Evolutionary conservation across 2,329 filamentous ascomycete genomes (phyloP).

Genomic region (Pseudopyrenochaeta lycopersici): DNA sequence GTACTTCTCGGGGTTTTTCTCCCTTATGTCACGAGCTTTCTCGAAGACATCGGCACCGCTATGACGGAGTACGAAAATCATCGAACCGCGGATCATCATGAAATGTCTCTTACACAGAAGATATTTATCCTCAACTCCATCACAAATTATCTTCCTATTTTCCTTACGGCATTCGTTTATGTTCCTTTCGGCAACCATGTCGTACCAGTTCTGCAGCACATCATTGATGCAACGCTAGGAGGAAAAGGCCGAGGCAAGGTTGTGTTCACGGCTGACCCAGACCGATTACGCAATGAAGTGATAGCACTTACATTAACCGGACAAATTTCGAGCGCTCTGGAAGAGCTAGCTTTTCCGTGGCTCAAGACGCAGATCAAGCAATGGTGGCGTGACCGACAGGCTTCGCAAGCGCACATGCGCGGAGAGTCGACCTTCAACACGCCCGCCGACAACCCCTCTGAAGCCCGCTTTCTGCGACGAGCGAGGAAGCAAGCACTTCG

Average conservation of each 20-base stretch:
- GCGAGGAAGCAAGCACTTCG: conserved; percentile 40
- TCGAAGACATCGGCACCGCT: conserved; percentile 35
- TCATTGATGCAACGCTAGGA: conserved; percentile 25
- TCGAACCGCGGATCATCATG: conserved; percentile 39
- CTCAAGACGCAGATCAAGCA: conserved; percentile 36
- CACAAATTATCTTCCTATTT: conserved; percentile 47
- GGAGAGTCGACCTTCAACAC: conserved; percentile 1
- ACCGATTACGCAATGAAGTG: conserved; percentile 43
- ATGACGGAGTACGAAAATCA: conserved; percentile 48
- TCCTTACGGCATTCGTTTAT: conserved; percentile 45
- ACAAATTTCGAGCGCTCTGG: conserved; percentile 38
- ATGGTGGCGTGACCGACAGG: conserved; percentile 42
- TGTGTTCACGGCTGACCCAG: conserved; percentile 36
- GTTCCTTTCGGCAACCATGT: conserved; percentile 39
- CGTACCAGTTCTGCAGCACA: conserved; percentile 32
- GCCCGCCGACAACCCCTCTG: conserved; percentile 34
- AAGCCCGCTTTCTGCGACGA: conserved; percentile 39
- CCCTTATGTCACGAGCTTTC: conserved; percentile 38
- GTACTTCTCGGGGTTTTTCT: conserved; percentile 40
- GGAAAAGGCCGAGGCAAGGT: conserved; percentile 14
- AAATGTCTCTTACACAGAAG: conserved; percentile 47
- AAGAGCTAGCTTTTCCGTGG: conserved; percentile 43
- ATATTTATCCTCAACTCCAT: conserved; percentile 47
- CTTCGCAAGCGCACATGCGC: conserved; percentile 3
- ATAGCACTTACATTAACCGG: conserved; percentile 46